These are phyloP conservation scores for Rhynchosporium agropyri DNA, from an alignment of 2,329 filamentous ascomycete genomes.

Conservation along the genomic window DNA sequence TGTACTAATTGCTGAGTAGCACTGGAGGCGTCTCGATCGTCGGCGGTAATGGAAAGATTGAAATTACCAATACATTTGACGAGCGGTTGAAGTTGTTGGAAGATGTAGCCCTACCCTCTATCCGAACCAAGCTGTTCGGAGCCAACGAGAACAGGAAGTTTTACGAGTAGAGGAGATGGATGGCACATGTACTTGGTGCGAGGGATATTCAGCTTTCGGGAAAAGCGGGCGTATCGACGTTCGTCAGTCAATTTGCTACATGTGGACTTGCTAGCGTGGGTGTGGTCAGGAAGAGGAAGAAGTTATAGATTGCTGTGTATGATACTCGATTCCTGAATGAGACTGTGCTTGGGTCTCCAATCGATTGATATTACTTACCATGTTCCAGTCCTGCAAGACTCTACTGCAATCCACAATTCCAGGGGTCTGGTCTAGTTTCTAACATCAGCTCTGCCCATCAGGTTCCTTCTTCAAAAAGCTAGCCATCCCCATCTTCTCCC, in stretches of 20 bases:
- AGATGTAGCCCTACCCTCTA: slow-evolving; percentile 78
- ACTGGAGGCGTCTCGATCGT: slow-evolving; percentile 81
- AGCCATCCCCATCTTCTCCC: slow-evolving; percentile 36
- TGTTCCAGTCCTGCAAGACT: neutral
- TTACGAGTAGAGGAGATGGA: slow-evolving; percentile 66
- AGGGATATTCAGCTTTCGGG: neutral
- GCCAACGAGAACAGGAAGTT: slow-evolving; percentile 96
- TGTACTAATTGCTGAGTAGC: slow-evolving; percentile 50
- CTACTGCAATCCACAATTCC: neutral
- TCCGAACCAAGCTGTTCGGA: slow-evolving; percentile 87
- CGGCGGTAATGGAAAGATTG: slow-evolving; percentile 87
- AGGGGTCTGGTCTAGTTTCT: neutral
- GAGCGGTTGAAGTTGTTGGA: slow-evolving; percentile 85
- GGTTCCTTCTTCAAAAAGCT: slow-evolving; percentile 33
- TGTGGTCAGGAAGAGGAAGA: slow-evolving; percentile 1
- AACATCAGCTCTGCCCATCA: slow-evolving; percentile 5
- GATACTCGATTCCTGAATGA: slow-evolving; percentile 35
- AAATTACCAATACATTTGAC: slow-evolving; percentile 98
- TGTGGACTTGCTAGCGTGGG: slow-evolving; percentile 5
- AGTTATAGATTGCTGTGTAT: slow-evolving; percentile 34
- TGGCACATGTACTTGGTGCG: slow-evolving; percentile 10
- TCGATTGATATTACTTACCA: neutral
- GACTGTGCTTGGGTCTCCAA: slow-evolving; percentile 19
- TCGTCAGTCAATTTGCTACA: neutral
- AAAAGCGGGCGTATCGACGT: slow-evolving; percentile 4